These are phyloP conservation scores for Citrus glauca DNA, from an alignment of 345 rosid genomes.

Conservation along the genomic window DNA sequence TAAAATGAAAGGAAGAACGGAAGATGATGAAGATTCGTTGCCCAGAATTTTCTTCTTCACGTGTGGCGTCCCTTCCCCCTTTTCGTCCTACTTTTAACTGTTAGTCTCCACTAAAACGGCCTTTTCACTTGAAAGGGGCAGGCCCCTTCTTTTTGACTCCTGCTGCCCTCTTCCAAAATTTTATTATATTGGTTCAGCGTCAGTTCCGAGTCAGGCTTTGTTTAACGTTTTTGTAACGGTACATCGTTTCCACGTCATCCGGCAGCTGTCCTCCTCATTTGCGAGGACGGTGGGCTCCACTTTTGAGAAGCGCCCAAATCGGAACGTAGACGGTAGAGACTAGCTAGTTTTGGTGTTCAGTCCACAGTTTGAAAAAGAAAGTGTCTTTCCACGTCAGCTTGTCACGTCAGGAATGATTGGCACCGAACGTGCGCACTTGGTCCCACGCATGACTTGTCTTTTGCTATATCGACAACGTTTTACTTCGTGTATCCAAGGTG, in stretches of 20 bases:
- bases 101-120: not conserved
- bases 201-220: conserved; percentile 21
- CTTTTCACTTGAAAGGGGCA: not conserved
- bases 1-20: not conserved
- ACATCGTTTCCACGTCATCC: conserved; percentile 13
- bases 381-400: conserved; percentile 1
- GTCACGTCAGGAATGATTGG: conserved; percentile 5
- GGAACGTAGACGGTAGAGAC: not conserved
- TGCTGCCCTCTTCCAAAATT: not conserved
- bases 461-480: conserved; percentile 7
- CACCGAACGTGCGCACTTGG: conserved; percentile 1
- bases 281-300: conserved; percentile 6
- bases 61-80: not conserved
- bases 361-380: not conserved
- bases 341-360: not conserved
- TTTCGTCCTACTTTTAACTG: not conserved
- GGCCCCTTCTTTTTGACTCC: not conserved
- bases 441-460: conserved; percentile 7
- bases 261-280: not conserved
- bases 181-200: not conserved
- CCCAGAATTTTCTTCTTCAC: not conserved
- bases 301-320: not conserved
- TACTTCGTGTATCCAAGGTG: conserved; percentile 26
- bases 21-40: not conserved
- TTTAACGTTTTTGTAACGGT: not conserved